Percentiles rank a stretch among this genome's conserved stretches.
These are phyloP conservation scores for Lepidium sativum DNA, from an alignment of 345 rosid species.

Conservation along the genomic window DNA sequence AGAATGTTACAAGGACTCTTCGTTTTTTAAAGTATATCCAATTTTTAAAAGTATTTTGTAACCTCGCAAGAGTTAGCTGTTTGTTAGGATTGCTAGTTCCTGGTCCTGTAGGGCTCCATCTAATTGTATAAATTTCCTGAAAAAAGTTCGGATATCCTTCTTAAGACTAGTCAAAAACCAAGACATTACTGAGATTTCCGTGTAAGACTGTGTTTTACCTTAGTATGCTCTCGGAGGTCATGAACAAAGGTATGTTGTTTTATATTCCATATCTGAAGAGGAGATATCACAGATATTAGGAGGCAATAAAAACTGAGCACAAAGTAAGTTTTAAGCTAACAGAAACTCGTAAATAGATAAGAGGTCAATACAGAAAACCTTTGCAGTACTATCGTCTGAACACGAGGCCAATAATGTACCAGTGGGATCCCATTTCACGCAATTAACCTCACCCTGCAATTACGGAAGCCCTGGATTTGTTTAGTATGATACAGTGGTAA, in stretches of 20 bases:
- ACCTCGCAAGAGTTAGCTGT: conserved; percentile 84
- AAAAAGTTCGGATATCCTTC: not conserved
- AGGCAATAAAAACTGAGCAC: not conserved
- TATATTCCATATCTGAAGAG: conserved; percentile 70
- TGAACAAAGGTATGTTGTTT: conserved; percentile 71
- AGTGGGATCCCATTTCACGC: conserved; percentile 99
- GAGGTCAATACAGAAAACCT: conserved; percentile 42
- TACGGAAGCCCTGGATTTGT: conserved; percentile 11
- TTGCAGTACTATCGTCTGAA: conserved; percentile 94
- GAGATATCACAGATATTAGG: not conserved
- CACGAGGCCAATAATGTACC: conserved; percentile 91
- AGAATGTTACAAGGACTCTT: not conserved
- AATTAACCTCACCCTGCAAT: conserved; percentile 95
- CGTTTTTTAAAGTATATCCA: no score
- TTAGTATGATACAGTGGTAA: conserved; percentile 3
- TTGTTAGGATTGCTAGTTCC: conserved; percentile 95
- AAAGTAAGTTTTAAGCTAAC: not conserved
- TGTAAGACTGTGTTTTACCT: conserved; percentile 32
- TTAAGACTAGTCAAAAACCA: not conserved
- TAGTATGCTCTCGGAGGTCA: conserved; percentile 76
- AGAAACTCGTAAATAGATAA: not conserved
- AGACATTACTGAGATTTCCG: not conserved
- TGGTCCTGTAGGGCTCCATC: conserved; percentile 95
- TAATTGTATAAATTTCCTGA: conserved; percentile 86
- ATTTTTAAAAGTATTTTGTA: not conserved